Conservation (phyloP, 306 rosid genomes). For the Cercis canadensis region DNA sequence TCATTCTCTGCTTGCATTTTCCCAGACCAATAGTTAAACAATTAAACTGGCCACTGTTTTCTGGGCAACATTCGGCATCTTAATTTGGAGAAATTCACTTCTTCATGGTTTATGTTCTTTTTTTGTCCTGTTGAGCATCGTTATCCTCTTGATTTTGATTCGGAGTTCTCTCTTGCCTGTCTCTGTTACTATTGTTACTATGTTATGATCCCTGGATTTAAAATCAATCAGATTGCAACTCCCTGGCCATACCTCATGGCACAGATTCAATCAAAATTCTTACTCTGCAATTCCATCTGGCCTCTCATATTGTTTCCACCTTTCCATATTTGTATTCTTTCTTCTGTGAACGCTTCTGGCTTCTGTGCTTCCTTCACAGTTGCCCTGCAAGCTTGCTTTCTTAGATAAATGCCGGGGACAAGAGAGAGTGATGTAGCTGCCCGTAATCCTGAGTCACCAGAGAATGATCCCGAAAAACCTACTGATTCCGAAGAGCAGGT, state of each 20-base stretch:
- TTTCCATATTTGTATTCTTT: constrained; percentile 71
- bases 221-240: constrained; percentile 61
- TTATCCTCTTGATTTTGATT: constrained; percentile 64
- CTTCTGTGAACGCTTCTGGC: constrained; percentile 76
- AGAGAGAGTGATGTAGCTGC: constrained; percentile 40
- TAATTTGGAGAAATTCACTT: constrained; percentile 52
- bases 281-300: constrained; percentile 69
- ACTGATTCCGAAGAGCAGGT: constrained; percentile 67
- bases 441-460: constrained; percentile 46
- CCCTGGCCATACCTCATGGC: constrained; percentile 72
- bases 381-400: constrained; percentile 74
- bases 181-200: constrained; percentile 54
- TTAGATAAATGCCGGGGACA: constrained; percentile 73
- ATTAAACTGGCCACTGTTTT: constrained; percentile 56
- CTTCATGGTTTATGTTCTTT: constrained; percentile 41
- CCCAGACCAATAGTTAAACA: constrained; percentile 59
- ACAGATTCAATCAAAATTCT: constrained; percentile 65
- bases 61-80: constrained; percentile 48
- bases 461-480: constrained; percentile 55
- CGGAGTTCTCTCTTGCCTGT: constrained; percentile 63
- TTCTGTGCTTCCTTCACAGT: constrained; percentile 74
- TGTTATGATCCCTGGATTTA: constrained; percentile 54
- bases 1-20: constrained; percentile 47
- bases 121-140: constrained; percentile 59
- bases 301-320: constrained; percentile 83